A percentile compares a stretch with the other conserved stretches of the same genome.
Conservation (phyloP, 2,329 filamentous ascomycete species). For the Colletotrichum orchidophilum region DNA sequence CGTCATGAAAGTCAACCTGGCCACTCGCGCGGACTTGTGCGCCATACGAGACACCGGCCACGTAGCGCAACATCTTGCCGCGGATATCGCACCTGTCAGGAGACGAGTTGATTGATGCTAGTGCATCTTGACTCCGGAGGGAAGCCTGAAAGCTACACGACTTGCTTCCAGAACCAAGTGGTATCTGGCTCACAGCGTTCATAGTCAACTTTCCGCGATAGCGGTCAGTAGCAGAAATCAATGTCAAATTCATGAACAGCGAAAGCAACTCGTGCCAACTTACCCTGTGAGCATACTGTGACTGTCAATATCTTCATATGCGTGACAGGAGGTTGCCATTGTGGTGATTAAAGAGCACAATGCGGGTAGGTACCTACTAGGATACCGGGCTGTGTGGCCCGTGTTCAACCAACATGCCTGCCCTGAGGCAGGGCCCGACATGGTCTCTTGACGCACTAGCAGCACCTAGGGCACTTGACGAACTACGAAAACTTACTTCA, state of each 20-base stretch:
- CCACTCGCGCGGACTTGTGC: constrained; percentile 20
- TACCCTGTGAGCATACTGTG: background rate
- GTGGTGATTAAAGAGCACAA: background rate
- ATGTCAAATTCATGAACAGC: constrained; percentile 26
- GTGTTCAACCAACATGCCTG: background rate
- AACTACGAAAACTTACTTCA: background rate
- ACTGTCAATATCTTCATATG: background rate
- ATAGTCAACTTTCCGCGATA: constrained; percentile 11
- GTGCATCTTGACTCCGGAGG: constrained; percentile 29
- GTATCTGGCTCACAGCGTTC: constrained; percentile 21
- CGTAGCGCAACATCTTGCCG: background rate
- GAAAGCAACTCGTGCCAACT: background rate
- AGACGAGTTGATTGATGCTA: constrained; percentile 27
- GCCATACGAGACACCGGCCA: constrained; percentile 7
- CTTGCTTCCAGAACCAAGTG: constrained; percentile 29
- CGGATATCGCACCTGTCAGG: constrained; percentile 8
- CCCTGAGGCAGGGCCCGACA: background rate
- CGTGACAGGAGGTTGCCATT: background rate
- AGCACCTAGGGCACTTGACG: background rate
- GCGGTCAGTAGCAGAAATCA: constrained; percentile 4
- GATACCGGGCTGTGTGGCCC: background rate
- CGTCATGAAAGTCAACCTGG: constrained; percentile 19
- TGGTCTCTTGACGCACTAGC: too few relatives aligned
- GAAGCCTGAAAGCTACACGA: constrained; percentile 5
- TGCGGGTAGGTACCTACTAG: background rate